Percentiles rank a stretch among this genome's conserved stretches.
phyloP scores from a whole-genome alignment of 1,284 basidiomycete species.

The Leccinum variabile region DNA sequence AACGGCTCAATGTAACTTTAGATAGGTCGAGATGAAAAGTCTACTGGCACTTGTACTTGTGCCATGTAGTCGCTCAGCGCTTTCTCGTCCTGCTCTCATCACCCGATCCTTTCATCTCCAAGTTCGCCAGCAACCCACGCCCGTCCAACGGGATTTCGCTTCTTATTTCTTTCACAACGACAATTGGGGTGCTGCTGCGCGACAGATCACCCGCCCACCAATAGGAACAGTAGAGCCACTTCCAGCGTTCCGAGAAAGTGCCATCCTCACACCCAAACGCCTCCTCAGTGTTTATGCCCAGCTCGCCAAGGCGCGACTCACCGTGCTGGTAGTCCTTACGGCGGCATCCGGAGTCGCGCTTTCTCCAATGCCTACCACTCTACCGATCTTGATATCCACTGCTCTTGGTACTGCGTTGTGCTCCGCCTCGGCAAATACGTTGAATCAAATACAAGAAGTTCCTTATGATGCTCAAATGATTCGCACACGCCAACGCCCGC shows the following conservation, averaged over 20 bases:
- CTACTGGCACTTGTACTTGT: constrained; percentile 1
- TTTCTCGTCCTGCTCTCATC: constrained; percentile 9
- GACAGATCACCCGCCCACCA: constrained; percentile 12
- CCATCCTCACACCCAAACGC: constrained; percentile 50
- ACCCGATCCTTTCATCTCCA: constrained; percentile 15
- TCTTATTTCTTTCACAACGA: constrained; percentile 63
- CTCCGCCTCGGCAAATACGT: constrained; percentile 89
- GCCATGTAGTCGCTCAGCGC: constrained; percentile 16
- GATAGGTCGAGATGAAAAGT: constrained; percentile 24
- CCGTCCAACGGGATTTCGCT: constrained; percentile 40
- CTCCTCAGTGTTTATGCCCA: constrained; percentile 75
- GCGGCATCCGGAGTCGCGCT: constrained; percentile 94
- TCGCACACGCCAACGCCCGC: constrained; percentile 84
- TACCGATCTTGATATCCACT: constrained; percentile 84
- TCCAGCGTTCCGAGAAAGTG: constrained; percentile 28
- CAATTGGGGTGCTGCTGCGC: constrained; percentile 38
- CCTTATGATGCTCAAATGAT: constrained; percentile 98
- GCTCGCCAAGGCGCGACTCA: constrained; percentile 87
- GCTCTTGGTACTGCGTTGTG: constrained; percentile 90
- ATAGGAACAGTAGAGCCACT: constrained; percentile 8
- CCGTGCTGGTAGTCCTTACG: constrained; percentile 86
- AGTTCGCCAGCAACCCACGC: constrained; percentile 7
- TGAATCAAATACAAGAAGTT: constrained; percentile 94
- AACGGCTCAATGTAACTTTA: constrained; percentile 5
- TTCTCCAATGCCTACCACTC: constrained; percentile 80